Base-by-base conservation (phyloP, 345 rosid species). In the Ceriops decandra region DNA sequence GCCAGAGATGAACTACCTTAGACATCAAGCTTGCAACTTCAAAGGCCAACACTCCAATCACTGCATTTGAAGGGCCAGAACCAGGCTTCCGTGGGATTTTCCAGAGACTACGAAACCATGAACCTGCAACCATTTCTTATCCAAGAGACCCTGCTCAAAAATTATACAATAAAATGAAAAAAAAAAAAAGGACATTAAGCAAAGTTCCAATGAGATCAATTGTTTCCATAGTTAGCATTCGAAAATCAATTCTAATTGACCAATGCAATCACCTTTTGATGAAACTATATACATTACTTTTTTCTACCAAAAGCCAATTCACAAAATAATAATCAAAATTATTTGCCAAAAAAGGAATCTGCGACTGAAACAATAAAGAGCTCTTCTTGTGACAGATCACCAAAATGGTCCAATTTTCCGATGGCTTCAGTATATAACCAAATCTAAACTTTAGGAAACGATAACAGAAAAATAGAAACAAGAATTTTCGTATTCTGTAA, bases 1-100 rank as follows among this genome's bases (percentile, higher is more conserved):
- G 96, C 99, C 99, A 95, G 35, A 95, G 72, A 74, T 95, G 91
- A 70, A 90, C 95, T 60, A 88, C 72, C 73, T 92, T 95, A 0
- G 98, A 86, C 87, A 95, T 80, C 79, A 95, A 77, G 72, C 96
- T 87, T 0, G 97, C 90, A 78, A 87, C 84, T 85, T 95, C 98
- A 56, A 90, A 90, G 0, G 97, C 96, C 73, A 92, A 73, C 53
- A 95, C 96, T 17, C 90, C 98, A 19, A 95, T 80, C 49, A 82
- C 76, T 30, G 49, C 84, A 73, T 92, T 92, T 73, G 83, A 88
- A 30, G 82, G 73, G 67, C 79, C 81, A 1, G 83, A 79, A 5
- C 86, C 82, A 63, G 70, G 85, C 79, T 79, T 95, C 78, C 85
- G 82, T 6, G 93, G 81, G 16, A 79, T 75, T 73, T 76, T 89